Base-by-base conservation (phyloP, 768 basidiomycete species). In the Russula sp. region DNA sequence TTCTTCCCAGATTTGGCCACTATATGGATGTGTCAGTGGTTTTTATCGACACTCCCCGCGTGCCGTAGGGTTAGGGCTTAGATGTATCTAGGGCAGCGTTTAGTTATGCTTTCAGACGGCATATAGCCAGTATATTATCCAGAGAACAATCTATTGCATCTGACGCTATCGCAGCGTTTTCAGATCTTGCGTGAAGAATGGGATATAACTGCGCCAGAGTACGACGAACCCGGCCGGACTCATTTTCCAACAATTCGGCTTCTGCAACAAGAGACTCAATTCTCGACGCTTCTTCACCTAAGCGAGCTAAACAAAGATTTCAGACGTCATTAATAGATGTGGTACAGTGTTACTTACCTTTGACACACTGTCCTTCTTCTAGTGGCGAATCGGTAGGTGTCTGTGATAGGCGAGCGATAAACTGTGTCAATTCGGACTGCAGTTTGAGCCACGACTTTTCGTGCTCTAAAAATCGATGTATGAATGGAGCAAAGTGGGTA, bases 401-500 rank as follows among this genome's bases (percentile, higher is more conserved):
- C 39, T 63, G 57, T 29, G 62, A 63, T 7, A 63, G 38, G 39
- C 35, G 51, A 20, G 62, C 57, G 16, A 63, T 9, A 34, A 59
- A 59, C 34, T 45, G 62, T 8, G 46, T 59, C 52, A 59, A 25
- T 34, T 59, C 51, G 52, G 58, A 51, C 46, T 59, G 62, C 13
- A 63, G 16, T 55, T 29, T 39, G n/a, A 43, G 46, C 62, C 42
- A 55, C 38, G 49, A 51, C 42, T 54, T 55, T 36, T 68, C 68
- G 25, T 63, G 60, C 25, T 61, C 47, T 35, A 69, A 42, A 52
- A 61, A 69, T 43, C 14, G 45, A 34, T 58, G 57, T 43, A 69
- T 20, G 36, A 65, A 53, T 41, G 13, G 25, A 20, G 61, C 18
- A n/a, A 60, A 43, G 18, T 42, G 48, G 16, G 53, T 16, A 8